Base-by-base conservation (phyloP, 2,329 filamentous ascomycete genomes). In the Myriosclerotinia duriaeana region DNA sequence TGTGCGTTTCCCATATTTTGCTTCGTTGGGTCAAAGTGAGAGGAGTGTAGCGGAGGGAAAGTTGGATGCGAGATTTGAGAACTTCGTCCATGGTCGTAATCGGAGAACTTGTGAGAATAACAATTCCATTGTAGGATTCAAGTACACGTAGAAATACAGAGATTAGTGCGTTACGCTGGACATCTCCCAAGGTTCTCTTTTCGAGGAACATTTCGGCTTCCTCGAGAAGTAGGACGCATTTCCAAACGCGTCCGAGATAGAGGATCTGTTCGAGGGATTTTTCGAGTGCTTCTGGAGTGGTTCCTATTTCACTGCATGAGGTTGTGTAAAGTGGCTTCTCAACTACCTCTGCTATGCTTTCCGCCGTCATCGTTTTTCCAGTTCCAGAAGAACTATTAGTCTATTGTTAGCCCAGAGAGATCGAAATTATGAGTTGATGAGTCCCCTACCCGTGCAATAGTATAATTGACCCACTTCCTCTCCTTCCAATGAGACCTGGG, bases 61-160 rank as follows among this genome's bases (percentile, higher is more conserved):
- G 69, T 56, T 78, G 76, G 61, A 78, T 77, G 11, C 77, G 72
- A 9, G 72, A 75, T 40, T 74, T 73, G 68, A 80, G 76, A 0
- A 77, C 78, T 30, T 75, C 72, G 54, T 80, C 79, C 53, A 80
- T 75, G 14, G 66, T 67, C 2, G 72, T 58, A 52, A 80, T 76
- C 1, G 79, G 75, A 26, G 79, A 78, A n/a, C 77, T 77, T 3
- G 80, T 81, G 0, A 81, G 74, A 67, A 80, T 77, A 1, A 79
- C 71, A 58, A 81, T 77, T 50, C 80, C 64, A 20, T 40, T 70
- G 58, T 79, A 80, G 60, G 80, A 80, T 46, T 79, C 76, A 15
- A 81, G 69, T n/a, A 74, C 71, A 17, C 78, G 76, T 40, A 81
- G 73, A 55, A 78, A 75, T 44, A 77, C 76, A 30, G 64, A 66